Evolutionary conservation across 495 filamentous ascomycete species (phyloP).

Genomic region (Emericellopsis terricola): DNA sequence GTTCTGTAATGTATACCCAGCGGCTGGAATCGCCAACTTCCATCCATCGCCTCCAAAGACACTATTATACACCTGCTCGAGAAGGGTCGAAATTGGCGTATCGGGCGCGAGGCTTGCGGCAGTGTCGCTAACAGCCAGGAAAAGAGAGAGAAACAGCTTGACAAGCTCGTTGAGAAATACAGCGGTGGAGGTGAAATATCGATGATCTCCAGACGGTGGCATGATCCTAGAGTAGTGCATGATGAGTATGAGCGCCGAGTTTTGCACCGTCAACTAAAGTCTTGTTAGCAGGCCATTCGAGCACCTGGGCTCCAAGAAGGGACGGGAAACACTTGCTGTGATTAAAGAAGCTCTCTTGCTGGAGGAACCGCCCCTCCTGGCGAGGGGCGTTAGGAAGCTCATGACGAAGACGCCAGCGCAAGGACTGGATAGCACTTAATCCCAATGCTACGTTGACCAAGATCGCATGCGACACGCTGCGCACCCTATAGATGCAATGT

Average conservation of each 20-base stretch:
- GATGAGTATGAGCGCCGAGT: slow-evolving; percentile 61
- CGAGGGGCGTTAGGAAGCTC: too few relatives aligned
- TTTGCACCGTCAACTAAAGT: slow-evolving; percentile 56
- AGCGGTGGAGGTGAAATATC: slow-evolving; percentile 86
- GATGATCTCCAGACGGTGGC: slow-evolving; percentile 60
- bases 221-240: slow-evolving; percentile 90
- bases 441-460: too few relatives aligned
- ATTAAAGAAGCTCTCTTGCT: too few relatives aligned
- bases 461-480: too few relatives aligned
- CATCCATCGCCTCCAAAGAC: slow-evolving; percentile 89
- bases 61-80: slow-evolving; percentile 57
- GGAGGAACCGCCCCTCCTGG: too few relatives aligned
- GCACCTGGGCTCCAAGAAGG: too few relatives aligned
- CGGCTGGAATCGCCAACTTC: slow-evolving; percentile 84
- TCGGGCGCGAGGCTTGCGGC: slow-evolving; percentile 54
- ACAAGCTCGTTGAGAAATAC: slow-evolving; percentile 88
- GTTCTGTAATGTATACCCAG: slow-evolving; percentile 80
- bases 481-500: too few relatives aligned
- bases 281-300: background rate
- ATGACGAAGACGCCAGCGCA: too few relatives aligned
- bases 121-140: slow-evolving; percentile 74
- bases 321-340: too few relatives aligned
- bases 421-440: too few relatives aligned
- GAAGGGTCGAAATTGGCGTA: slow-evolving; percentile 60
- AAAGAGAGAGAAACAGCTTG: slow-evolving; percentile 72